Conservation (phyloP, 2,329 filamentous ascomycete species). For the Microsporum ferrugineum region DNA sequence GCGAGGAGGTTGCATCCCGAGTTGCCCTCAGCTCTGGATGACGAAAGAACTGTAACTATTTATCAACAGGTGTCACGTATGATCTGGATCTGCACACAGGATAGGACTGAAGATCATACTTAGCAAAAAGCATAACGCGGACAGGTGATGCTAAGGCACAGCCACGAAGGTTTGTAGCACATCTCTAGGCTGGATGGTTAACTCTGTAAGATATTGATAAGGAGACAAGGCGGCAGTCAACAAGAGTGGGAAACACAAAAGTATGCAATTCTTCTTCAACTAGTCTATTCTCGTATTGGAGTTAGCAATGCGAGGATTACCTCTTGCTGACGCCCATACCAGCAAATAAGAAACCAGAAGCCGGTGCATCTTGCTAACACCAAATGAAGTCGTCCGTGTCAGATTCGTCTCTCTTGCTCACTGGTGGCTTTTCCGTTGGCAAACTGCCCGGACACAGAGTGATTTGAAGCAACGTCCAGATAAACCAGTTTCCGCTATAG, state of each 20-base stretch:
- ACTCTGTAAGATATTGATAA: background rate
- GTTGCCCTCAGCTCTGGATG: background rate
- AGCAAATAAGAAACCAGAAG: background rate
- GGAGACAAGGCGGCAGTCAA: background rate
- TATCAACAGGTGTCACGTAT: background rate
- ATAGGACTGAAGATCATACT: background rate
- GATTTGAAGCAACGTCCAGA: background rate
- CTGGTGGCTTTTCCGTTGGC: background rate
- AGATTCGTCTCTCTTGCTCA: background rate
- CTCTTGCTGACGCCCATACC: background rate
- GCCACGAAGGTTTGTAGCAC: background rate
- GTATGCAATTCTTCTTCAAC: too few species aligned
- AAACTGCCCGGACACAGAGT: background rate
- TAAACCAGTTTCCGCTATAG: background rate
- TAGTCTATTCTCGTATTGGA: background rate
- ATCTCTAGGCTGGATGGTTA: background rate
- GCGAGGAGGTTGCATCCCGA: background rate
- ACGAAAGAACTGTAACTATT: too few species aligned
- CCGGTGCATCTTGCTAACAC: background rate
- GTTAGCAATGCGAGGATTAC: background rate
- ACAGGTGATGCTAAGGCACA: background rate
- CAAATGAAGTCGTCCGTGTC: background rate
- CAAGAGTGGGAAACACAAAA: background rate
- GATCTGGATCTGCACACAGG: background rate
- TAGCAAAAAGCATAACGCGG: background rate